phyloP scores from a whole-genome alignment of 2,329 filamentous ascomycete genomes.

The Ilyonectria robusta region DNA sequence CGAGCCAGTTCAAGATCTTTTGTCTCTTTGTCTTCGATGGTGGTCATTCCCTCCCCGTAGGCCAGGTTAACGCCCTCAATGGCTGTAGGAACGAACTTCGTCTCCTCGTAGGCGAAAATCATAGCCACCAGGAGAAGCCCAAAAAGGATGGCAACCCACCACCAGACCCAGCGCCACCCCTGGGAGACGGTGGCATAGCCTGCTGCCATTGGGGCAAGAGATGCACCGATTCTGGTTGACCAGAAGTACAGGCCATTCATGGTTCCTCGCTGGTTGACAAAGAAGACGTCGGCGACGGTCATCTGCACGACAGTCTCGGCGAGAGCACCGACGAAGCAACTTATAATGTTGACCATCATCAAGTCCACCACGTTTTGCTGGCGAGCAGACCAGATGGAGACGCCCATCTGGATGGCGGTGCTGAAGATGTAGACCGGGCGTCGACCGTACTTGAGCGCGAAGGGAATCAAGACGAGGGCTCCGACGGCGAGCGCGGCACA shows the following conservation, averaged over 20 bases:
- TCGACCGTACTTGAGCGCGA: conserved; percentile 44
- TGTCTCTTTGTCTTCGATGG: background rate
- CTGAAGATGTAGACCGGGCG: conserved; percentile 51
- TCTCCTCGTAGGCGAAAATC: conserved; percentile 54
- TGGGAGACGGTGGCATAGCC: conserved; percentile 44
- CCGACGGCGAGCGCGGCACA: conserved; percentile 40
- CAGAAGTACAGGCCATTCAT: conserved; percentile 57
- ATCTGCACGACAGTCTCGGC: conserved; percentile 58
- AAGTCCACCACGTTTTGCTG: conserved; percentile 59
- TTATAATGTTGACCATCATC: conserved; percentile 56
- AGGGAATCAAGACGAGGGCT: conserved; percentile 40
- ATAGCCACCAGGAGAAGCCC: conserved; percentile 36
- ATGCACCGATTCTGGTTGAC: conserved; percentile 46
- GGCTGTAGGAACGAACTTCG: conserved; percentile 8
- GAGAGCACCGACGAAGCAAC: conserved; percentile 55
- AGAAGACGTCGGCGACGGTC: conserved; percentile 53
- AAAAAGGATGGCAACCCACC: conserved; percentile 45
- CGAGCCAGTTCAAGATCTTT: no score
- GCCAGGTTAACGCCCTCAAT: background rate
- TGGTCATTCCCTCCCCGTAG: no score
- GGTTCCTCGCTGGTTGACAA: conserved; percentile 52
- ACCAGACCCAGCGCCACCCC: conserved; percentile 58
- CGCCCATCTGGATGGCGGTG: conserved; percentile 54
- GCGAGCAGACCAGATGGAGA: conserved; percentile 57
- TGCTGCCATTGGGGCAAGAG: conserved; percentile 49